Percentiles rank a stretch among this genome's conserved stretches.
Conservation (phyloP, 1,284 basidiomycete genomes). For the Tylopilus orsonianus region DNA sequence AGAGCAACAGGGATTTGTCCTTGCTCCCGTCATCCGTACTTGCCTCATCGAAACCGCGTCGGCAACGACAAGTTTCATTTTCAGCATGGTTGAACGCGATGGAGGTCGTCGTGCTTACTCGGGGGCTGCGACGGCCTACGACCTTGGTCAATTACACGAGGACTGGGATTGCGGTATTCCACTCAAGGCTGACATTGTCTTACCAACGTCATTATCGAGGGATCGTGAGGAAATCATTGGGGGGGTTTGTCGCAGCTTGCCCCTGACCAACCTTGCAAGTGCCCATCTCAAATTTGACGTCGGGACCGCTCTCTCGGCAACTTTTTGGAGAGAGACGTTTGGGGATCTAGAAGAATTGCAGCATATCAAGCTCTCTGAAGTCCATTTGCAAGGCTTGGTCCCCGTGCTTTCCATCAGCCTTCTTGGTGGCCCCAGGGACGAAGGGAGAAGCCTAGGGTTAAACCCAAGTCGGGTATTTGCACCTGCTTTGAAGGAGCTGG, state of each 20-base stretch:
- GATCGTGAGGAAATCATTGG: slow-evolving; percentile 16
- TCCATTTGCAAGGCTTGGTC: slow-evolving; percentile 11
- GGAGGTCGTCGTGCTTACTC: slow-evolving; percentile 10
- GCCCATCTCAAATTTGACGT: slow-evolving; percentile 14
- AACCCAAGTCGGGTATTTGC: slow-evolving; percentile 21
- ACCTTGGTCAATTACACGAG: slow-evolving; percentile 11
- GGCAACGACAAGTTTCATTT: slow-evolving; percentile 16
- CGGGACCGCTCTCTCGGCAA: slow-evolving; percentile 5
- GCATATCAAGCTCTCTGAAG: slow-evolving; percentile 11
- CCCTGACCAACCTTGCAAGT: slow-evolving; percentile 18
- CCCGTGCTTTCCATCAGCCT: slow-evolving; percentile 6
- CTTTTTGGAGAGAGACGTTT: slow-evolving; percentile 22
- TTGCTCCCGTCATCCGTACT: slow-evolving; percentile 16
- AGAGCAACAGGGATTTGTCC: slow-evolving; percentile 1
- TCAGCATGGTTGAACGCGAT: slow-evolving; percentile 17
- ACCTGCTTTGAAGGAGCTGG: slow-evolving; percentile 33
- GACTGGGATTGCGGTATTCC: slow-evolving; percentile 24
- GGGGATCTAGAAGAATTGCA: slow-evolving; percentile 16
- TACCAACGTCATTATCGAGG: slow-evolving; percentile 6
- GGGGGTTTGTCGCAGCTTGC: slow-evolving; percentile 14
- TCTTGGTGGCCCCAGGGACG: background rate
- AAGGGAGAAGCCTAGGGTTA: background rate
- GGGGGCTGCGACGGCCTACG: slow-evolving; percentile 4
- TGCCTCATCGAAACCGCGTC: slow-evolving; percentile 13
- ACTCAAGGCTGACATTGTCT: slow-evolving; percentile 18